Percentiles rank a stretch among this genome's conserved stretches.
Evolutionary conservation across 2,329 filamentous ascomycete genomes (phyloP).

Genomic region (Colletotrichum agaves): DNA sequence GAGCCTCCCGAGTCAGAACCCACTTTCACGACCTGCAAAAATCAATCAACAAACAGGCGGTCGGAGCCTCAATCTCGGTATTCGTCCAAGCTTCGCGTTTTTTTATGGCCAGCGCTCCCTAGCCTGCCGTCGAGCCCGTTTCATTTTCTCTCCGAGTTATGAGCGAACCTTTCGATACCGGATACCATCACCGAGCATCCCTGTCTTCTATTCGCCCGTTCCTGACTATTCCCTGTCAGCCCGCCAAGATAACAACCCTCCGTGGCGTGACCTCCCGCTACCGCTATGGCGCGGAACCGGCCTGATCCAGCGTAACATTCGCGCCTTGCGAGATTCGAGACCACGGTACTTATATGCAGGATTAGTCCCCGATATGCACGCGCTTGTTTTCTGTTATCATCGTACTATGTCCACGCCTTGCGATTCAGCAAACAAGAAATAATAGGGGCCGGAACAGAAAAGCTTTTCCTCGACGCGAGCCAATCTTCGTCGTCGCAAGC

Average conservation of each 20-base stretch:
- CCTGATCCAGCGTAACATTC: slow-evolving; percentile 6
- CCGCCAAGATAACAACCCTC: slow-evolving; percentile 21
- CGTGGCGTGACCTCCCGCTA: slow-evolving; percentile 26
- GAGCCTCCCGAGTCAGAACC: slow-evolving; percentile 31
- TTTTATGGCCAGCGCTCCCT: not conserved
- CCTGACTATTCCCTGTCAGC: slow-evolving; percentile 7
- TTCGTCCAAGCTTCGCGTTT: slow-evolving; percentile 15
- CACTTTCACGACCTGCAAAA: slow-evolving; percentile 12
- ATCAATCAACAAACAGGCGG: not conserved
- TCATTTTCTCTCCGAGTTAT: slow-evolving; percentile 24
- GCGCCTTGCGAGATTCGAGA: not conserved
- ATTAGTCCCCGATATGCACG: slow-evolving; percentile 10
- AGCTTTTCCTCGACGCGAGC: not conserved
- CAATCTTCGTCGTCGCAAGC: not conserved
- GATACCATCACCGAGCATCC: slow-evolving; percentile 7
- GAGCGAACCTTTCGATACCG: slow-evolving; percentile 21
- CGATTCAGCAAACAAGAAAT: not conserved
- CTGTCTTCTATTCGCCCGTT: slow-evolving; percentile 1
- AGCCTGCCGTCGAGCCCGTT: not conserved
- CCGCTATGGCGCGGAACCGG: not conserved
- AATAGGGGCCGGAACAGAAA: not conserved
- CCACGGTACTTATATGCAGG: slow-evolving; percentile 10
- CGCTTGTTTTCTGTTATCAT: slow-evolving; percentile 8
- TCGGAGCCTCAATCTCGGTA: slow-evolving; percentile 29
- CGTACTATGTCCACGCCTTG: not conserved